Base-by-base conservation (phyloP, 768 basidiomycete genomes). In the Coprinopsis marcescibilis region DNA sequence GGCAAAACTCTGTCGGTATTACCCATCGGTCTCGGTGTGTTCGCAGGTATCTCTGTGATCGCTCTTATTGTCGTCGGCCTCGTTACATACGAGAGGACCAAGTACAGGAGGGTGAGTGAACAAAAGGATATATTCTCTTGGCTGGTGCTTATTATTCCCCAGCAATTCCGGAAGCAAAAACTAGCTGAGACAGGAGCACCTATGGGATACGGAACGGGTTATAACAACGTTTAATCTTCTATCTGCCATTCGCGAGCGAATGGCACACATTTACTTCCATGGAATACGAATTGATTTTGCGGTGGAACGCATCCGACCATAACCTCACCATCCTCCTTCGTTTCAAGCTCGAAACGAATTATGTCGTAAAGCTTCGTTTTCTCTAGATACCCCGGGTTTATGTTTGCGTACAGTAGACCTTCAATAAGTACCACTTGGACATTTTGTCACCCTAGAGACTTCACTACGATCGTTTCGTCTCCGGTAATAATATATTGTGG, bases 81-180 rank as follows among this genome's bases (percentile, higher is more conserved):
- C 62, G 89, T 93, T 53, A 90, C 89, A 4, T 89, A 83, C 58
- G 89, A 94, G 71, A 78, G 92, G 38, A 81, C 88, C 20, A 86
- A 84, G 65, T 89, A 89, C 60, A 83, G 89, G 70, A 86, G 80
- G 75, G 89, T 87, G 49, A 46, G 76, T 67, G 42, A 14, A 20
- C 43, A 26, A 23, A 23, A 19, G 14, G 5, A 40, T 42, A 38
- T 15, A 42, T 8, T 49, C 10, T 11, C 10, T 13, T 38, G 20
- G n/a, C 14, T 33, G 43, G 6, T 13, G 54, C 46, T 51, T 14
- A 45, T 41, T 51, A 14, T 25, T n/a, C 27, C 36, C 3, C 38
- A 89, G 86, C 73, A 77, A 50, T 90, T 89, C 78, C 73, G 86
- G 54, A 73, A 79, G 66, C 77, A 80, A 55, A 84, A 79, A 63